Evolutionary conservation across 306 rosid species (phyloP), one percentile per base, ranked within the genome.

Genomic region (Elaeagnus macrophylla): DNA sequence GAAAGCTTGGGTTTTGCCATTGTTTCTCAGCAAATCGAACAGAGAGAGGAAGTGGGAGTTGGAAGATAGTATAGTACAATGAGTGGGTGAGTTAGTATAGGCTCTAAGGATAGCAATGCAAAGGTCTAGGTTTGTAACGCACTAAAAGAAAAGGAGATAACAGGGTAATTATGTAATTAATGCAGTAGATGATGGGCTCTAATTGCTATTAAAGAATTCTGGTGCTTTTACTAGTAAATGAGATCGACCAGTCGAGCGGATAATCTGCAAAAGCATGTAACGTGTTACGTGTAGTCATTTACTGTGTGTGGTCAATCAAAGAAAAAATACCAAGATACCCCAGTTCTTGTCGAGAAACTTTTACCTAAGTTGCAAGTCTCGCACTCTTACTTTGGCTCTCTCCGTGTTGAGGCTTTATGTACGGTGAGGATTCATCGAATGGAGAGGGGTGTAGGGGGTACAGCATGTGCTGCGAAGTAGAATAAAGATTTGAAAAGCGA

Each of bases 1-100:
- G 41, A 47, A 48, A 8, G 41, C 18, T 64, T 50, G 35, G 53
- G 12, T 20, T 54, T 54, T 70, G 67, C 83, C 97, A 89, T 89
- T 64, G 72, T 51, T 45, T 69, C 56, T 60, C 72, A 56, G 76
- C 61, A 38, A 64, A 42, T 16, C 50, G 14, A 41, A 53, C 14
- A 47, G 52, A 57, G 77, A 60, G 19, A 48, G 20, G 52, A 58
- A 62, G 40, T 51, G 63, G 20, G 37, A 19, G 32, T 45, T 11
- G 1, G 4, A 25, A 45, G n/a, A n/a, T n/a, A n/a, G n/a, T n/a
- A n/a, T n/a, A n/a, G 46, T 37, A 10, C 16, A 38, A 5, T 38
- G 15, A 5, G 40, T 35, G 11, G 36, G 6, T 38, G 15, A 5
- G 40, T 35, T 8, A 39, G 6, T 17, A 12, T 7, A 13, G 4